phyloP scores from a whole-genome alignment of 176 grass and related monocot species.

The Musa beccarii region DNA sequence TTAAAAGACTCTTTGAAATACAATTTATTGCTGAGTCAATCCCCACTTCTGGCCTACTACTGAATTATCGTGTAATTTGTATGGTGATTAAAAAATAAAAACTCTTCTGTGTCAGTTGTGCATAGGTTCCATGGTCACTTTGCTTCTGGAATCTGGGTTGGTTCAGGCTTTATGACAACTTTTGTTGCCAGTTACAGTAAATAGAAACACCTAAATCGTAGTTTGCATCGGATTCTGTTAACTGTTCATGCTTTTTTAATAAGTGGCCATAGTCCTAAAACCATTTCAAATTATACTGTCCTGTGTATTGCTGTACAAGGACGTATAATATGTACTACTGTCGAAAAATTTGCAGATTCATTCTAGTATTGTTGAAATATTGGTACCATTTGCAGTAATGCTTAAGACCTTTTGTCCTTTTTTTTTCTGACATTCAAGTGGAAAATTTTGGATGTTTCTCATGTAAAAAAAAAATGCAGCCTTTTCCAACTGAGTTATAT shows the following conservation, averaged over 20 bases:
- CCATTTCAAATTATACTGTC: not conserved
- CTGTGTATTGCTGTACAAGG: not conserved
- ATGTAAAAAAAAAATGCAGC: slow-evolving; percentile 39
- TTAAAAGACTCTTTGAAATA: too few relatives aligned
- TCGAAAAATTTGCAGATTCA: not conserved
- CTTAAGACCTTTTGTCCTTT: not conserved
- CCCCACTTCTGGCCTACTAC: too few relatives aligned
- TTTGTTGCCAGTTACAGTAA: too few relatives aligned
- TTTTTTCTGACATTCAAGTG: not conserved
- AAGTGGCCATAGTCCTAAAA: not conserved
- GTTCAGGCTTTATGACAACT: not conserved
- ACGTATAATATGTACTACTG: not conserved
- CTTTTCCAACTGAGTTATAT: slow-evolving; percentile 69
- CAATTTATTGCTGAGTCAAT: too few relatives aligned
- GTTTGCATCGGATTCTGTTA: not conserved
- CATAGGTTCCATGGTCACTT: not conserved
- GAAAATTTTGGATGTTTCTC: not conserved
- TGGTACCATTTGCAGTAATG: not conserved
- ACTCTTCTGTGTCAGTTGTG: too few relatives aligned
- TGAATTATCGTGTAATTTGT: too few relatives aligned
- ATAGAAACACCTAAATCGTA: not conserved
- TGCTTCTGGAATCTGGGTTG: not conserved
- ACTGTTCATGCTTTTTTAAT: not conserved
- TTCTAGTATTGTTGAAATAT: not conserved
- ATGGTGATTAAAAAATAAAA: too few relatives aligned